Base-by-base conservation (phyloP, 306 rosid species). In the Malus fusca region DNA sequence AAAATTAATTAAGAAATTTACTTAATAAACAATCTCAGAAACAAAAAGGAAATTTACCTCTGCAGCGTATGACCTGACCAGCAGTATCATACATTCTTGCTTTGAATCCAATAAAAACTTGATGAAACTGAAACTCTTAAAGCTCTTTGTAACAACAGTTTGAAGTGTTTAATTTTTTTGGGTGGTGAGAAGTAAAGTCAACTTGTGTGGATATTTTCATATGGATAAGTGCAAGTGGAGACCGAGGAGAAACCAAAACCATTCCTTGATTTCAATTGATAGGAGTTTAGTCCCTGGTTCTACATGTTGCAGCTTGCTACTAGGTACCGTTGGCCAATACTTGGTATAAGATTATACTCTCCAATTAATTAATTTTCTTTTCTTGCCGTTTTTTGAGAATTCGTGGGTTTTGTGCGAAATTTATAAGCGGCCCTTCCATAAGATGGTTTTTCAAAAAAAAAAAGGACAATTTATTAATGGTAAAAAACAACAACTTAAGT, bases 51-150 rank as follows among this genome's bases (percentile, higher is more conserved):
- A 26, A 53, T 21, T 14, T 70, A 70, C 81, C 85, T 84, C 73
- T 81, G 66, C 87, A 84, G 55, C 43, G 58, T 74, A 84, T 78
- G 70, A 81, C 76, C 56, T 81, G 69, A 35, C 81, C 83, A 30
- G 58, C 83, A 78, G 85, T 70, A 40, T 4, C 59, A 18, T 73
- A 70, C 79, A 76, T 76, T 65, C 35, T 75, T 60, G 28, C 66
- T 58, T 2, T 55, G 43, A 70, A 51, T 22, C 62, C 44, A 51
- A 51, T 37, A 37, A 37, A 37, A 23, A 72, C 25, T 43, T 14
- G 48, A 68, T 71, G 67, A 70, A 17, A 18, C 4, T 72, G 75
- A 40, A 58, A 72, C 42, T 56, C 33, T 71, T 40, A 23, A 28
- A 7, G 74, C 52, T 35, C 22, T 72, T 25, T 71, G 48, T 53